phyloP scores from a whole-genome alignment of 805 yeast species.

The Yarrowia osloensis region DNA sequence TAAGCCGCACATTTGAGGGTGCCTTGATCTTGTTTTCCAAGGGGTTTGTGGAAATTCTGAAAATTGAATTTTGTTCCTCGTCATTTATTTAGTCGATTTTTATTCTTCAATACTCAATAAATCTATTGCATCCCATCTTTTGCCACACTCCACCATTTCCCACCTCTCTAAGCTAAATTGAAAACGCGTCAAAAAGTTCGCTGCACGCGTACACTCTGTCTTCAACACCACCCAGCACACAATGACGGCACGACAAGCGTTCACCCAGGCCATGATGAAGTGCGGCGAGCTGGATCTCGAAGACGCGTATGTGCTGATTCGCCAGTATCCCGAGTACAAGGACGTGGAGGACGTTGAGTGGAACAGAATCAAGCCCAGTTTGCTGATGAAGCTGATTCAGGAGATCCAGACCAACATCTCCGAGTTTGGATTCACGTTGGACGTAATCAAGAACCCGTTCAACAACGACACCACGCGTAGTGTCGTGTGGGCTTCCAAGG shows the following conservation, averaged over 20 bases:
- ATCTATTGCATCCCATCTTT: too few relatives aligned
- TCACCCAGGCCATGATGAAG: slow-evolving; percentile 19
- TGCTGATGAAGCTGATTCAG: background rate
- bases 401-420: background rate
- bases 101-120: background rate
- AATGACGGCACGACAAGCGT: slow-evolving; percentile 44
- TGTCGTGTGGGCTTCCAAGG: background rate
- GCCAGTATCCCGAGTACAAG: slow-evolving; percentile 5
- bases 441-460: background rate
- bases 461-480: background rate
- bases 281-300: background rate
- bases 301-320: background rate
- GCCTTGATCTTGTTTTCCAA: background rate
- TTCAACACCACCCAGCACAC: background rate
- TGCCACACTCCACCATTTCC: background rate
- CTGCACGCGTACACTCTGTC: background rate
- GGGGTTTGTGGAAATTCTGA: too few relatives aligned
- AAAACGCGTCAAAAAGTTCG: background rate
- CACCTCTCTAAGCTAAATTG: background rate
- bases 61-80: background rate
- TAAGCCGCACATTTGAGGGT: background rate
- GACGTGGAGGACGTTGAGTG: background rate
- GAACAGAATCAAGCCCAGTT: background rate
- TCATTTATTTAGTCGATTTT: background rate
- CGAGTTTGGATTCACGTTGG: slow-evolving; percentile 2